Evolutionary conservation across 164 flowering plant genomes (phyloP), one percentile per base, ranked within the genome.

Genomic region (Taxillus chinensis): DNA sequence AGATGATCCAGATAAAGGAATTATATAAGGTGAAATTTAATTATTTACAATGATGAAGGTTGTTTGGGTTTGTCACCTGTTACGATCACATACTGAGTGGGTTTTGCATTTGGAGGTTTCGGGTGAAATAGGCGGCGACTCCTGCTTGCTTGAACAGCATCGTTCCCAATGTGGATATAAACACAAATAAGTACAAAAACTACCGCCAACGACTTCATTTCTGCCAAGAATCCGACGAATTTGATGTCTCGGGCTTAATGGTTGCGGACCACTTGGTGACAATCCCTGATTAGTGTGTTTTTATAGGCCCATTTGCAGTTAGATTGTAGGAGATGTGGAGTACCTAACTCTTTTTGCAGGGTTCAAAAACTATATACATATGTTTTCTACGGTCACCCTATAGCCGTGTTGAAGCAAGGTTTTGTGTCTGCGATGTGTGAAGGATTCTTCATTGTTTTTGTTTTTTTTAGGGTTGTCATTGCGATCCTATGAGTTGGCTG

Each of bases 1-100:
- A 27, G 27, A 27, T 27, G 27, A 27, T 27, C 27, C 27, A 27
- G 27, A 27, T 27, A 27, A 27, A 27, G 27, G 27, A 27, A 27
- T 6, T 43, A 9, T 43, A 2, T 43, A 43, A 43, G 46, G 46
- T 6, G 46, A 43, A 43, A 9, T 43, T 43, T 43, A 9, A 43
- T 43, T 43, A 6, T 43, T 43, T 6, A 27, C 7, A 43, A 48
- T 14, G 13, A 48, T 3, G 13, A 14, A 14, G 51, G 41, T 55
- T 8, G 10, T 51, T 15, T 51, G 4, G 27, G 5, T 5, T 51
- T 51, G 27, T 62, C 14, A 79, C 82, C 83, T 77, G 73, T 68
- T 45, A 79, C 55, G 8, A 73, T 72, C 42, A 75, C 66, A 61
- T 71, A 77, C 50, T 63, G 62, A 6, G 69, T 8, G 49, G 64